Percentiles rank a stretch among this genome's conserved stretches.
These are phyloP conservation scores for Syncephalastrum sp. DNA, from an alignment of 371 early-diverging fungal species.

Conservation along the genomic window DNA sequence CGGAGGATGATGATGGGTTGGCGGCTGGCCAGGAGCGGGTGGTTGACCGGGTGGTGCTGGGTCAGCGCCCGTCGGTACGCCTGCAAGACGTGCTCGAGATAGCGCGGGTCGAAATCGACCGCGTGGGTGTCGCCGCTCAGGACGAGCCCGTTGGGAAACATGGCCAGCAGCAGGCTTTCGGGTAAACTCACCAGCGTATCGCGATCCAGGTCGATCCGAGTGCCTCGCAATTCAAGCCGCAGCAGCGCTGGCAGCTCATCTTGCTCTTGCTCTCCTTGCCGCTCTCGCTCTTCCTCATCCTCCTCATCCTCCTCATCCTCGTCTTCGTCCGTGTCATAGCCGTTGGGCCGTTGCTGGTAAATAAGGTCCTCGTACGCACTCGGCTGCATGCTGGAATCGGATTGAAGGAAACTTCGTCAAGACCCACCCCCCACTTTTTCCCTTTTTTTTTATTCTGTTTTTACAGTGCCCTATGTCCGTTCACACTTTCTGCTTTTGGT, in stretches of 20 bases:
- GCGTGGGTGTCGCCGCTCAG: slow-evolving; percentile 1
- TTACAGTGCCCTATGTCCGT: too few species aligned
- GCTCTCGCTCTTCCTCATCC: too few species aligned
- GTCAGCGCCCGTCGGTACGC: slow-evolving; percentile 7
- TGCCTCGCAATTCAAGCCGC: slow-evolving; percentile 4
- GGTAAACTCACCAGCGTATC: slow-evolving; percentile 12
- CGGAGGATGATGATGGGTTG: slow-evolving; percentile 23
- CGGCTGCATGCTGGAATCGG: too few species aligned
- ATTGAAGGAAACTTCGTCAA: too few species aligned
- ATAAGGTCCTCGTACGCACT: too few species aligned
- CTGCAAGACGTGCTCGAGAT: slow-evolving; percentile 9
- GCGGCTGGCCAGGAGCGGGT: slow-evolving; percentile 17
- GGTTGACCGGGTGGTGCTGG: slow-evolving; percentile 14
- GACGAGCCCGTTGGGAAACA: slow-evolving; percentile 15
- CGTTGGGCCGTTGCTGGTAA: too few species aligned
- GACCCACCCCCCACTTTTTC: too few species aligned
- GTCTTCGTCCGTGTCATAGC: too few species aligned
- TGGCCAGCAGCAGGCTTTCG: slow-evolving; percentile 12
- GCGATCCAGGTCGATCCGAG: slow-evolving; percentile 7
- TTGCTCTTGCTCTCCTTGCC: neutral
- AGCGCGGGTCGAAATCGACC: slow-evolving; percentile 19
- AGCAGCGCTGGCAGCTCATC: slow-evolving; percentile 2
- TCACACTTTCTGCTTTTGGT: too few species aligned
- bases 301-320: too few species aligned
- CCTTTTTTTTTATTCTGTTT: too few species aligned